Percentiles rank a stretch among this genome's conserved stretches.
These are phyloP conservation scores for Elaeagnus macrophylla DNA, from an alignment of 306 rosid genomes.

Conservation along the genomic window DNA sequence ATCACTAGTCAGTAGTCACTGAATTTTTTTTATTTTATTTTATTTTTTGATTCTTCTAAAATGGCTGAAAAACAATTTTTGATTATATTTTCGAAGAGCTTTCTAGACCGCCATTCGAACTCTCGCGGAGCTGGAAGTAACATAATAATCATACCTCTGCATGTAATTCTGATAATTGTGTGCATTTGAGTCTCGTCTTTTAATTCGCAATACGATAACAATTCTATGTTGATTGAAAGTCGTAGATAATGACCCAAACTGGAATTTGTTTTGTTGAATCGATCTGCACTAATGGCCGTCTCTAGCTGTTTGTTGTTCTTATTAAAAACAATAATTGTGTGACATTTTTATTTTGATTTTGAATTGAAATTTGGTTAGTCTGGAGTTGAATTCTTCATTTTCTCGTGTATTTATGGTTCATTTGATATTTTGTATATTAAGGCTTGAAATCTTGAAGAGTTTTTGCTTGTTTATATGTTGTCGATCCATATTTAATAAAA, in stretches of 20 bases:
- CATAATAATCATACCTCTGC: constrained; percentile 29
- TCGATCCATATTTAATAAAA: no score
- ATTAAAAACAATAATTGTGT: no score
- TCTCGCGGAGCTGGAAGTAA: constrained; percentile 34
- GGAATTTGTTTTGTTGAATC: constrained; percentile 19
- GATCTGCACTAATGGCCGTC: constrained; percentile 27
- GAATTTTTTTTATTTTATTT: no score
- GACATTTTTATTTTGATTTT: not conserved
- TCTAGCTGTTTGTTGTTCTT: not conserved
- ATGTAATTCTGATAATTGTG: not conserved
- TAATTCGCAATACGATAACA: not conserved
- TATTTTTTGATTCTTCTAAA: no score
- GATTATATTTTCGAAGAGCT: no score
- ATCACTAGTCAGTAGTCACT: no score
- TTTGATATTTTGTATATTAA: no score
- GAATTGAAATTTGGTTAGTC: not conserved
- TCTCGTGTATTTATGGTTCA: no score
- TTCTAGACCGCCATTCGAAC: constrained; percentile 11
- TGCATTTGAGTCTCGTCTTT: not conserved
- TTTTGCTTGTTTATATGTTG: no score
- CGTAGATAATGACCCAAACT: constrained; percentile 9
- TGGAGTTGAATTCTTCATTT: not conserved
- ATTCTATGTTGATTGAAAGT: not conserved
- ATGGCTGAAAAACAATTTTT: no score
- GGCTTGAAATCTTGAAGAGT: no score